Evolutionary conservation across 2,329 filamentous ascomycete species (phyloP), one percentile per base, ranked within the genome.

Genomic region (Monilinia vaccinii-corymbosi): DNA sequence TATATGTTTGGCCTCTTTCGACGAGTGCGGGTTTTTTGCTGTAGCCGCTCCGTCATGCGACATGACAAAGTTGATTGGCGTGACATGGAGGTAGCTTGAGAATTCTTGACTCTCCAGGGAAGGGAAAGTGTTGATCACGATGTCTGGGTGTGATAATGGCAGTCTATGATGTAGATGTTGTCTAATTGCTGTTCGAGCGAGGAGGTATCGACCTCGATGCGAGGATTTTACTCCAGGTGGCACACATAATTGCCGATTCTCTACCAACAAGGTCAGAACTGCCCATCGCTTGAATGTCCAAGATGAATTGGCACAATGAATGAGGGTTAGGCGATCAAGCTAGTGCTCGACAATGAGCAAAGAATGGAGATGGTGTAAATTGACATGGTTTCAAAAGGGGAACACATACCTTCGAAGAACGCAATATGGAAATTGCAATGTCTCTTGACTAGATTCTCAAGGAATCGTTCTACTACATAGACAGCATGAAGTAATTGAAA

Each of bases 401-500:
- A 40, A 40, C 16, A 57, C 64, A 50, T 63, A 66, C 70, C 67
- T 55, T 70, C 66, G 51, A 91, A 88, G 75, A 89, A 92, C 18
- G 84, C 74, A 62, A 91, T 72, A 63, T 90, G 81, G 66, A 91
- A 91, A 60, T 84, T 83, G 71, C 87, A 90, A 57, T 85, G 84
- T 53, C 86, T 78, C 58, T 79, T 78, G 46, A 77, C 74, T 18
- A 91, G 77, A 59, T 82, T 78, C 46, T 75, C 72, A 1, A 91
- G 76, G 64, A 90, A 85, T 9, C 74, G 76, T 71, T 92, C 88
- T 0, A 90, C 81, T 1, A 82, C 79, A 69, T 87, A 87, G 4
- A 85, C 79, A 0, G 85, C 86, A 70, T 91, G 88, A 0, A 91
- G 76, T 8, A 91, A 71, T 71, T 91, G 87, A 60, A 88, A 86